A percentile compares a stretch with the other conserved stretches of the same genome.
phyloP scores from a whole-genome alignment of 441 rosid genomes.

The Biscutella laevigata region DNA sequence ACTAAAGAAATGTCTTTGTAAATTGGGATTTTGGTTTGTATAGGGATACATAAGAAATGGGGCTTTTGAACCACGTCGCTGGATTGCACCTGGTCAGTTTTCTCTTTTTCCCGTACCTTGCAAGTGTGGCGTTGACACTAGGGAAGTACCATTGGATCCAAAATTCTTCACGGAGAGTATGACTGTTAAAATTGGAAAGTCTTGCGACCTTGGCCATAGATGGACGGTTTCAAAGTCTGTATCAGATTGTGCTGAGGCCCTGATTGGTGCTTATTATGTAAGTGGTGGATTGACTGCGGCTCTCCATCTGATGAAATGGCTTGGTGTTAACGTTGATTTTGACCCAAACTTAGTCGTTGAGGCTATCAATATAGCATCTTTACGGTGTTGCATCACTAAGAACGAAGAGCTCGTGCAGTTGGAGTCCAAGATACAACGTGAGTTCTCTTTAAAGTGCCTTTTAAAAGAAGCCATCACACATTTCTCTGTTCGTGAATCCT shows the following conservation, averaged over 20 bases:
- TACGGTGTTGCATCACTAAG: slow-evolving; percentile 35
- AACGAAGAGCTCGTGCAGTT: slow-evolving; percentile 37
- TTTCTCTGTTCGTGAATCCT: slow-evolving; percentile 42
- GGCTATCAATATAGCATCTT: slow-evolving; percentile 44
- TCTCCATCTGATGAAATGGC: slow-evolving; percentile 73
- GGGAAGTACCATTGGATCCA: slow-evolving; percentile 65
- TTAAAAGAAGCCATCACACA: slow-evolving; percentile 83
- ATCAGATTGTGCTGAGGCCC: slow-evolving; percentile 83
- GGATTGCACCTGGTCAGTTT: slow-evolving; percentile 86
- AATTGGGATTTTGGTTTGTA: slow-evolving; percentile 16
- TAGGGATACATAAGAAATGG: slow-evolving; percentile 75
- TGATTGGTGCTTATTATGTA: slow-evolving; percentile 74
- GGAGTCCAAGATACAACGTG: slow-evolving; percentile 59
- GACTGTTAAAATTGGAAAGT: slow-evolving; percentile 44
- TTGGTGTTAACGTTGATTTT: slow-evolving; percentile 50
- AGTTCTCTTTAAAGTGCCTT: slow-evolving; percentile 58
- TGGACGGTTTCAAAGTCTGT: slow-evolving; percentile 85
- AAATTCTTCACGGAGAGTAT: slow-evolving; percentile 46
- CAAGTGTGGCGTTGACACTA: slow-evolving; percentile 51
- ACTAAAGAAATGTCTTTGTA: not conserved
- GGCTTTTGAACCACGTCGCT: slow-evolving; percentile 83
- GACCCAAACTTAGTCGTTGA: slow-evolving; percentile 35
- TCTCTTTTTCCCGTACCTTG: slow-evolving; percentile 53
- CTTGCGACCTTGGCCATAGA: slow-evolving; percentile 78
- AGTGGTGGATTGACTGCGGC: slow-evolving; percentile 66